Evolutionary conservation across 352 stramenopile species (phyloP).

Genomic region (Pythium chondricola): DNA sequence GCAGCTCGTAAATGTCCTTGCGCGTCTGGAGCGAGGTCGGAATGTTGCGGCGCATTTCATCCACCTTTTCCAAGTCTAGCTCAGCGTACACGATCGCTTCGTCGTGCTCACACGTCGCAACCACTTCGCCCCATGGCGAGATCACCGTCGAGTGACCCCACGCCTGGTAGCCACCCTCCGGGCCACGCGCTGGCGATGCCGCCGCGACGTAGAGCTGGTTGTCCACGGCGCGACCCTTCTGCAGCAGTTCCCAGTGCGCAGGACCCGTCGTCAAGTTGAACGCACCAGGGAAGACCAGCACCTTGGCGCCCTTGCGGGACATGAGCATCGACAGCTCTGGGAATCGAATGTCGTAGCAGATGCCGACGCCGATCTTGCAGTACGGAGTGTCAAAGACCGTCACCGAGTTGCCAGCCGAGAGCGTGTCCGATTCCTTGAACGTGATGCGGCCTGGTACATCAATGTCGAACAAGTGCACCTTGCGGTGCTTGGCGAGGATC

Average conservation of each 20-base stretch:
- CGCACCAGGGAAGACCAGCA: slow-evolving; percentile 80
- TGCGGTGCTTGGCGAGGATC: slow-evolving; percentile 98
- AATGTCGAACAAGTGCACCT: slow-evolving; percentile 99
- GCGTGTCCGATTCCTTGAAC: slow-evolving; percentile 99
- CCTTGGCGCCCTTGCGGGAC: slow-evolving; percentile 85
- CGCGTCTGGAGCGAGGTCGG: slow-evolving; percentile 93
- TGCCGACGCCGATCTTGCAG: slow-evolving; percentile 95
- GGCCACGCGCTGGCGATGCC: slow-evolving; percentile 93
- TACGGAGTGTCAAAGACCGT: slow-evolving; percentile 86
- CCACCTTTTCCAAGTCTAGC: slow-evolving; percentile 91
- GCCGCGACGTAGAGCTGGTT: slow-evolving; percentile 96
- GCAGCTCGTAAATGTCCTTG: slow-evolving; percentile 93
- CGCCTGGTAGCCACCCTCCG: slow-evolving; percentile 95
- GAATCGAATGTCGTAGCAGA: slow-evolving; percentile 99
- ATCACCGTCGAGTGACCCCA: slow-evolving; percentile 98
- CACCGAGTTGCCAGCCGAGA: slow-evolving; percentile 89
- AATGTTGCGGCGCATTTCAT: slow-evolving; percentile 95
- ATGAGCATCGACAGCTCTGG: slow-evolving; percentile 97
- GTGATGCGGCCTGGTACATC: slow-evolving; percentile 98
- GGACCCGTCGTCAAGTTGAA: slow-evolving; percentile 92
- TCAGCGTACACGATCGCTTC: slow-evolving; percentile 94
- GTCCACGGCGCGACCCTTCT: slow-evolving; percentile 92
- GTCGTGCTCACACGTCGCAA: slow-evolving; percentile 92
- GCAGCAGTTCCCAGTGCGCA: slow-evolving; percentile 98
- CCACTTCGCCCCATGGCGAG: slow-evolving; percentile 96